Percentiles rank a stretch among this genome's conserved stretches.
Evolutionary conservation across 2,329 filamentous ascomycete species (phyloP).

Genomic region (Leptographium radiaticola): DNA sequence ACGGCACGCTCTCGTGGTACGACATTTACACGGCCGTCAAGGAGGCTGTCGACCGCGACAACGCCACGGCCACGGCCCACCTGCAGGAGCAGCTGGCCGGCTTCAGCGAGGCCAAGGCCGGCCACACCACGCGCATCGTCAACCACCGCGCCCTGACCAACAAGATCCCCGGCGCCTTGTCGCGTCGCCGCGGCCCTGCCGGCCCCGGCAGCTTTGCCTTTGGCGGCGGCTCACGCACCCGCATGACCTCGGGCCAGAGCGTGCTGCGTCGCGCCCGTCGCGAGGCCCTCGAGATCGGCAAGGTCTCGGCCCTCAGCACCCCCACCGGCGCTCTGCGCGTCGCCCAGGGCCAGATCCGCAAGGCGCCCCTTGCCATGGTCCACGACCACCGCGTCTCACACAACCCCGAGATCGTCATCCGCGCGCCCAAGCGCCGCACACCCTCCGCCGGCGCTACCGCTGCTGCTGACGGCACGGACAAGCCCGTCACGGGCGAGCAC

Average conservation of each 20-base stretch:
- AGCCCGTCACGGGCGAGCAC: neutral
- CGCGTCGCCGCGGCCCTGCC: conserved; percentile 7
- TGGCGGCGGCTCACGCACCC: conserved; percentile 36
- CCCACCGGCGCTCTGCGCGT: conserved; percentile 21
- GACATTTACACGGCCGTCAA: conserved; percentile 52
- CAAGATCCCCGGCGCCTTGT: conserved; percentile 19
- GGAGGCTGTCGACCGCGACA: conserved; percentile 46
- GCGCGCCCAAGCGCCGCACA: conserved; percentile 10
- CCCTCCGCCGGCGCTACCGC: neutral
- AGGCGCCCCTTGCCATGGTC: conserved; percentile 41
- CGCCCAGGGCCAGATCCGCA: conserved; percentile 26
- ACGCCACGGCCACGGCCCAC: conserved; percentile 40
- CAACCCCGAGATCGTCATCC: conserved; percentile 12
- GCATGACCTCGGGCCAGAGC: conserved; percentile 35
- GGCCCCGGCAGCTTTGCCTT: conserved; percentile 24
- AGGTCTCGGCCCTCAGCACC: conserved; percentile 31
- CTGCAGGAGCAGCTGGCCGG: conserved; percentile 44
- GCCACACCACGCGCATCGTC: conserved; percentile 44
- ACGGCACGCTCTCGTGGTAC: conserved; percentile 54
- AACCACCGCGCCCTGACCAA: conserved; percentile 22
- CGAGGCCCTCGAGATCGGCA: conserved; percentile 41
- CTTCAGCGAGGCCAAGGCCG: conserved; percentile 43
- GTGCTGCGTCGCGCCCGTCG: conserved; percentile 43
- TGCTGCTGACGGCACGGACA: no score
- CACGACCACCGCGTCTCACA: conserved; percentile 33